Percentiles rank a stretch among this genome's conserved stretches.
Conservation (phyloP, 2,329 filamentous ascomycete genomes). For the Cercospora sp. region DNA sequence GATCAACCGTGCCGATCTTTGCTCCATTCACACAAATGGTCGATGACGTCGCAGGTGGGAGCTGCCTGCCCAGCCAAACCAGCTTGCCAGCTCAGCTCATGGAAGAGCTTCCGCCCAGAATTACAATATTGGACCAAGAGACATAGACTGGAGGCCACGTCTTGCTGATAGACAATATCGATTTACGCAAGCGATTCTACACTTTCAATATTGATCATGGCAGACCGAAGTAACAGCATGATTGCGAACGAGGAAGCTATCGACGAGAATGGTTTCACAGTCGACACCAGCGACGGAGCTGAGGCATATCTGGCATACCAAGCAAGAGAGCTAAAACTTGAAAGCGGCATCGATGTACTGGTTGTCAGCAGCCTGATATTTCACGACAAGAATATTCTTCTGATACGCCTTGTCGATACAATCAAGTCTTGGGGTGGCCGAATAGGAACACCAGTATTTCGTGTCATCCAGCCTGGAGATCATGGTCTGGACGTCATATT, state of each 20-base stretch:
- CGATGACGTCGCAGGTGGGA: background rate
- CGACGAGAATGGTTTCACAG: slow-evolving; percentile 8
- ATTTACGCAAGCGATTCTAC: no score
- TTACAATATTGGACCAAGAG: background rate
- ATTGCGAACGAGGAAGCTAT: slow-evolving; percentile 5
- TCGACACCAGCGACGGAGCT: slow-evolving; percentile 17
- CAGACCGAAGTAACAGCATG: background rate
- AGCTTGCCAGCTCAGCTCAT: background rate
- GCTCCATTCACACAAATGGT: background rate
- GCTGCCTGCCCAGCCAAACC: background rate
- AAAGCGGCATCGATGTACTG: slow-evolving; percentile 18
- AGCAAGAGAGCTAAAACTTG: slow-evolving; percentile 12
- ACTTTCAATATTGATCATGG: background rate
- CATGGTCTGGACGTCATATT: slow-evolving; percentile 17
- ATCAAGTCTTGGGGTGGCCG: slow-evolving; percentile 19
- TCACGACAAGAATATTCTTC: slow-evolving; percentile 22
- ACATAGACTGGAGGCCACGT: background rate
- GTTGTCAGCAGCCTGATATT: slow-evolving; percentile 24
- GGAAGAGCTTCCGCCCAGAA: background rate
- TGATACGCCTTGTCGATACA: slow-evolving; percentile 13
- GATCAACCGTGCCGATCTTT: background rate
- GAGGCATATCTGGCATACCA: slow-evolving; percentile 20
- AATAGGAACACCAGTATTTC: slow-evolving; percentile 19
- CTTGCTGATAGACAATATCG: background rate
- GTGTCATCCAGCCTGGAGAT: slow-evolving; percentile 12